phyloP scores from a whole-genome alignment of 2,329 filamentous ascomycete genomes.

The Harringtonia lauricola region DNA sequence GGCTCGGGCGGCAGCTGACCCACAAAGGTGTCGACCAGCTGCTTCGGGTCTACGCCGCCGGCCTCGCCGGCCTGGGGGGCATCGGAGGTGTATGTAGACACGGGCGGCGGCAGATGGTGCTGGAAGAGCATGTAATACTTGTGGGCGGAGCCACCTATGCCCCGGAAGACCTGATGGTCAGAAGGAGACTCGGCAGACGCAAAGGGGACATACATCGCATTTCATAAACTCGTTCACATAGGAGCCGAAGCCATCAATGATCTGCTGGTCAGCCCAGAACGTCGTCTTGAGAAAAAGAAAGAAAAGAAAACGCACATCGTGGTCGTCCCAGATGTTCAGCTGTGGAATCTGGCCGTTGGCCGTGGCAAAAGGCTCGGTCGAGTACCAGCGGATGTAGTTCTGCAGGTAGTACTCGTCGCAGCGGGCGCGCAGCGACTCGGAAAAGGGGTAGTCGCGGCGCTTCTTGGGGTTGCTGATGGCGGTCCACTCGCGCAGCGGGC shows the following conservation, averaged over 20 bases:
- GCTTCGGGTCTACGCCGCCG: slow-evolving; percentile 52
- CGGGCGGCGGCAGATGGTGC: slow-evolving; percentile 78
- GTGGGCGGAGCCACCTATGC: slow-evolving; percentile 83
- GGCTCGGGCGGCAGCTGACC: slow-evolving; percentile 46
- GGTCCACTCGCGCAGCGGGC: slow-evolving; percentile 75
- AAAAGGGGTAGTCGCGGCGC: slow-evolving; percentile 69
- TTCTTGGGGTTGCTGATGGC: slow-evolving; percentile 72
- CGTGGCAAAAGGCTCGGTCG: slow-evolving; percentile 70
- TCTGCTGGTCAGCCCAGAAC: slow-evolving; percentile 36
- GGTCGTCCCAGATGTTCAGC: slow-evolving; percentile 97
- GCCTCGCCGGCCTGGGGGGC: slow-evolving; percentile 30
- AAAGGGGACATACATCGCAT: slow-evolving; percentile 31
- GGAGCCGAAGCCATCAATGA: slow-evolving; percentile 86
- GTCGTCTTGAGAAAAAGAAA: background rate
- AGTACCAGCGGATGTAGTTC: slow-evolving; percentile 68
- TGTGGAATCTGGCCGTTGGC: slow-evolving; percentile 89
- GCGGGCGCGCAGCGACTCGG: slow-evolving; percentile 65
- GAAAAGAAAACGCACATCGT: slow-evolving; percentile 48
- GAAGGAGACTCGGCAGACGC: background rate
- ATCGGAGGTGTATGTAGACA: slow-evolving; percentile 69
- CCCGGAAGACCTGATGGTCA: slow-evolving; percentile 63
- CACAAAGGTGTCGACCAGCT: slow-evolving; percentile 68
- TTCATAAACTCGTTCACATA: slow-evolving; percentile 92
- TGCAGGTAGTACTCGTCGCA: slow-evolving; percentile 87
- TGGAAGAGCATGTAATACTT: slow-evolving; percentile 99